Conservation (phyloP, 1,284 basidiomycete species). For the Melampsora americana region DNA sequence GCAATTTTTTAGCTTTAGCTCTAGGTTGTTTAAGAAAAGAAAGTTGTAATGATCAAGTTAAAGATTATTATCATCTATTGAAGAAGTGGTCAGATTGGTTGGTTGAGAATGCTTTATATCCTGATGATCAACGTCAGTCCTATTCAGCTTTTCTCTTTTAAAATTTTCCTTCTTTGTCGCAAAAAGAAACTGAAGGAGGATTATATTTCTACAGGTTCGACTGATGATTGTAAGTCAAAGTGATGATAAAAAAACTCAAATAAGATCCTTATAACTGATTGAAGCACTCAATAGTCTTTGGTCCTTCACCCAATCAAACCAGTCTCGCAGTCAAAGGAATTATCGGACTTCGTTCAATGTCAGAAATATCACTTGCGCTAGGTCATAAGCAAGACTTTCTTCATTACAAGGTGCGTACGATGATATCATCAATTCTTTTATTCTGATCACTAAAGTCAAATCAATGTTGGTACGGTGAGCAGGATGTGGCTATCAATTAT, state of each 20-base stretch:
- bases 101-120: conserved; percentile 48
- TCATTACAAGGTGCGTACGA: conserved; percentile 61
- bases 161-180: not conserved
- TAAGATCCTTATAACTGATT: not conserved
- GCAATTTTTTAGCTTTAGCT: conserved; percentile 18
- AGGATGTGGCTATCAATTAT: conserved; percentile 42
- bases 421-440: not conserved
- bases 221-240: conserved; percentile 47
- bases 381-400: conserved; percentile 59
- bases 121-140: conserved; percentile 46
- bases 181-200: conserved; percentile 9
- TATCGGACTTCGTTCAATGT: conserved; percentile 56
- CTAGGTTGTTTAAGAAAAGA: conserved; percentile 20
- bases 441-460: not conserved
- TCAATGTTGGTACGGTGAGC: not conserved
- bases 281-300: no score
- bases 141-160: no score
- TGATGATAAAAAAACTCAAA: not conserved
- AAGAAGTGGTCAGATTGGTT: conserved; percentile 50
- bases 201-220: conserved; percentile 43
- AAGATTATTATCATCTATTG: conserved; percentile 46
- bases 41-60: conserved; percentile 40
- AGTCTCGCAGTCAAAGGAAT: conserved; percentile 32
- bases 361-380: conserved; percentile 60
- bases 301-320: no score